Evolutionary conservation across 768 basidiomycete genomes (phyloP).

Genomic region (Agrocybe praecox): DNA sequence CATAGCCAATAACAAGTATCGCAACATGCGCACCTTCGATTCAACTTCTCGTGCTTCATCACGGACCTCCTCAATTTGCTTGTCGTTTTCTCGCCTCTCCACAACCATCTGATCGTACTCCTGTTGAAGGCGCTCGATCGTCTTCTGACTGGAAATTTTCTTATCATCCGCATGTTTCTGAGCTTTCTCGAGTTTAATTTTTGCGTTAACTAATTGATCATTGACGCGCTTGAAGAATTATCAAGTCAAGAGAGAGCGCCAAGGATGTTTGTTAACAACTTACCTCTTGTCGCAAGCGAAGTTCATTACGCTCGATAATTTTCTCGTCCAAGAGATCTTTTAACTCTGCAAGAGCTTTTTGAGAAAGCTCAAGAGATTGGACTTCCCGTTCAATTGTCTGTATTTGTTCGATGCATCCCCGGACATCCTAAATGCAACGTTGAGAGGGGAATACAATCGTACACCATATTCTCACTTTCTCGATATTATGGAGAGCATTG

Average conservation of each 20-base stretch:
- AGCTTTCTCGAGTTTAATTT: conserved; percentile 80
- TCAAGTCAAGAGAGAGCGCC: not conserved
- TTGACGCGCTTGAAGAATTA: conserved; percentile 61
- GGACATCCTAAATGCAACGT: conserved; percentile 57
- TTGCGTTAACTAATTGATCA: conserved; percentile 79
- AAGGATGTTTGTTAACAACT: not conserved
- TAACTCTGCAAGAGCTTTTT: conserved; percentile 69
- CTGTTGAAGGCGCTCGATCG: conserved; percentile 72
- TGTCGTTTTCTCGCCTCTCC: conserved; percentile 78
- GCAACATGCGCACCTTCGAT: conserved; percentile 50
- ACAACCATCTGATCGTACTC: conserved; percentile 81
- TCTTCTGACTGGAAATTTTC: conserved; percentile 68
- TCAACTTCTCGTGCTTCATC: conserved; percentile 70
- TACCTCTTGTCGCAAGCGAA: conserved; percentile 71
- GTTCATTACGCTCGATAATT: conserved; percentile 72
- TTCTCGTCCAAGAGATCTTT: conserved; percentile 72
- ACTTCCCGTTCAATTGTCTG: conserved; percentile 73
- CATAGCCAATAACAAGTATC: not conserved
- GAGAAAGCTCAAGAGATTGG: conserved; percentile 58
- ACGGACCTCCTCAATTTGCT: conserved; percentile 75
- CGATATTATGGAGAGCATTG: conserved; percentile 67
- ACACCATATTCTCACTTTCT: conserved; percentile 54
- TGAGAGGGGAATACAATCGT: conserved; percentile 3
- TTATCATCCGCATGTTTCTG: conserved; percentile 83
- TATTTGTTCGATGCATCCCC: conserved; percentile 74